A percentile compares a stretch with the other conserved stretches of the same genome.
Evolutionary conservation across 140 eudicot genomes (phyloP).

Genomic region (Erigeron philadelphicus): DNA sequence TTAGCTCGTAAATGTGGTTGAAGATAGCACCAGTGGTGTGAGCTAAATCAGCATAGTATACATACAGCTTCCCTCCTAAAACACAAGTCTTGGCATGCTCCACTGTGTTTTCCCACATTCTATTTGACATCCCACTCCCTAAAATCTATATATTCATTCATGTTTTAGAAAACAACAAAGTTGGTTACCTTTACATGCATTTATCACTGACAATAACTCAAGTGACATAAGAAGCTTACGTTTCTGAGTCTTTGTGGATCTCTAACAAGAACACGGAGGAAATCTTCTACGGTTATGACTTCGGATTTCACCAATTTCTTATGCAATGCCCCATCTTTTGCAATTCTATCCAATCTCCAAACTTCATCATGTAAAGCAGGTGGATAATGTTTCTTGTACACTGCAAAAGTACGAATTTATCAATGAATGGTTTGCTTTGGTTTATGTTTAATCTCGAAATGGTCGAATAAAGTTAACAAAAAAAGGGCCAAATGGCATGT

Average conservation of each 20-base stretch:
- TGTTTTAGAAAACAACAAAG: constrained; percentile 9
- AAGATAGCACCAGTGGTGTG: constrained; percentile 52
- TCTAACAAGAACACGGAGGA: constrained; percentile 53
- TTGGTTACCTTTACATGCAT: constrained; percentile 3
- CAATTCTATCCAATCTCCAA: constrained; percentile 67
- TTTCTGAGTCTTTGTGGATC: constrained; percentile 54
- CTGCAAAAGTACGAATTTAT: constrained; percentile 32
- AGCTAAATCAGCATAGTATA: constrained; percentile 49
- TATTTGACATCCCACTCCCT: constrained; percentile 69
- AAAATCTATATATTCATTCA: constrained; percentile 35
- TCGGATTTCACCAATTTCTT: constrained; percentile 49
- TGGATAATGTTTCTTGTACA: constrained; percentile 64
- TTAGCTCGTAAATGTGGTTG: constrained; percentile 56
- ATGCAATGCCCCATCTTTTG: constrained; percentile 57
- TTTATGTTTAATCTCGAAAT: not conserved
- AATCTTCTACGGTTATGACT: constrained; percentile 52
- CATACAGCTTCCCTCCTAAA: constrained; percentile 58
- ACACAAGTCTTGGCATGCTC: constrained; percentile 73
- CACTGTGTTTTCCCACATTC: constrained; percentile 72
- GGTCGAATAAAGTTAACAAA: not conserved
- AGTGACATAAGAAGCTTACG: constrained; percentile 30
- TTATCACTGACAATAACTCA: not conserved
- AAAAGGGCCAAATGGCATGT: constrained; percentile 1
- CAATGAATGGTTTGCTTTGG: not conserved
- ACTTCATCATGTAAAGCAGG: constrained; percentile 64